Evolutionary conservation across 169 alveolate species (phyloP).

Genomic region (Cystoisospora suis): DNA sequence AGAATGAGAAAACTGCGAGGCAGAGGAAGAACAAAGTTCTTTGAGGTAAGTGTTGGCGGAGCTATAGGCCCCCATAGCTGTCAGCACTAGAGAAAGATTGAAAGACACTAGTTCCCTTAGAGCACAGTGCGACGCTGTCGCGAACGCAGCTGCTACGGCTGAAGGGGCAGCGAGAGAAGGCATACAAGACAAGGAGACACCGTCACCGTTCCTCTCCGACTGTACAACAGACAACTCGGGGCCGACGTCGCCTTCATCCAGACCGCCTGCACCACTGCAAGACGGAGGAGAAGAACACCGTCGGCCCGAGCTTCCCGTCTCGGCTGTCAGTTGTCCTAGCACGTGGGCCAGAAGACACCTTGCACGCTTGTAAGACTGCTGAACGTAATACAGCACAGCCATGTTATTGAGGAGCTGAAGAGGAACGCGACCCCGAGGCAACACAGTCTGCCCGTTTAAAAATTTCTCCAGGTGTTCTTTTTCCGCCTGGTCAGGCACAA

Average conservation of each 20-base stretch:
- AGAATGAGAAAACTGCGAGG: background rate
- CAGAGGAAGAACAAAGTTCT: background rate
- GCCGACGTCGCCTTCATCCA: background rate
- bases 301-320: too few relatives aligned
- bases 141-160: background rate
- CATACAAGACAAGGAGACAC: background rate
- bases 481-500: background rate
- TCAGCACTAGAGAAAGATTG: slow-evolving; percentile 17
- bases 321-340: background rate
- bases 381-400: background rate
- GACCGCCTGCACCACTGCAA: too few relatives aligned
- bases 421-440: slow-evolving; percentile 21
- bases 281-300: too few relatives aligned
- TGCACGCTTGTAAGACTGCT: background rate
- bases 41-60: background rate
- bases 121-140: background rate
- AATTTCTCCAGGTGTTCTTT: background rate
- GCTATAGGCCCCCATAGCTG: background rate
- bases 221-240: background rate
- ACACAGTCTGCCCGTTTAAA: background rate
- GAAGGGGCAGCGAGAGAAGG: background rate
- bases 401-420: slow-evolving; percentile 24
- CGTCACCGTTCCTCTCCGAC: background rate
- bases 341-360: background rate
- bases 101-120: background rate